Evolutionary conservation across 2,329 filamentous ascomycete genomes (phyloP).

Genomic region (Aspergillus felis): DNA sequence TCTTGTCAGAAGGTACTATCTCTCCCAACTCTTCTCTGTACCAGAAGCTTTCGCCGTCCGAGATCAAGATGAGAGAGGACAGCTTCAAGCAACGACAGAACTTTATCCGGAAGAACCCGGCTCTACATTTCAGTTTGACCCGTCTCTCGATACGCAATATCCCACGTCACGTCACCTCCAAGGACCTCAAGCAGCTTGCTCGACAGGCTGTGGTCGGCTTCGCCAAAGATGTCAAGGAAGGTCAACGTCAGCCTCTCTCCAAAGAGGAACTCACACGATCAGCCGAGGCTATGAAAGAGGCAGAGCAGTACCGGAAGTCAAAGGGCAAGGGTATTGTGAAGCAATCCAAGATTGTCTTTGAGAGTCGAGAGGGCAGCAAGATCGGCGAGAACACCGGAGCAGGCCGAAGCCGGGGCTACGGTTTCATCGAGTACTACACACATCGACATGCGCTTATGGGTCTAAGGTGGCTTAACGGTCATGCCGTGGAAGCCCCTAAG

Average conservation of each 20-base stretch:
- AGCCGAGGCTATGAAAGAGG: constrained; percentile 72
- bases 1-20: constrained; percentile 83
- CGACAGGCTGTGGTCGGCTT: constrained; percentile 93
- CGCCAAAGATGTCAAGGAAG: constrained; percentile 79
- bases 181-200: constrained; percentile 85
- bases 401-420: constrained; percentile 85
- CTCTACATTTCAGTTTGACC: constrained; percentile 81
- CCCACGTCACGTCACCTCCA: constrained; percentile 75
- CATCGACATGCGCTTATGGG: constrained; percentile 95
- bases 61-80: constrained; percentile 82
- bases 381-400: constrained; percentile 71
- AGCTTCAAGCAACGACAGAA: constrained; percentile 84
- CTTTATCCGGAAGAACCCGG: constrained; percentile 86
- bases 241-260: constrained; percentile 72
- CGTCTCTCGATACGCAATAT: constrained; percentile 90
- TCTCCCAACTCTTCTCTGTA: constrained; percentile 72
- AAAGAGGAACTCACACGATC: constrained; percentile 82
- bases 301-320: constrained; percentile 72
- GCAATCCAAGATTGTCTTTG: constrained; percentile 93
- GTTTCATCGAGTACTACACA: constrained; percentile 93
- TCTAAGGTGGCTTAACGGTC: constrained; percentile 86
- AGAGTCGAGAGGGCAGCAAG: constrained; percentile 80
- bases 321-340: constrained; percentile 84
- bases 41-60: constrained; percentile 68
- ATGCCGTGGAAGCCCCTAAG: constrained; percentile 46